These are phyloP conservation scores for Bocquillonia castaneifolia DNA, from an alignment of 441 rosid species.

Conservation along the genomic window DNA sequence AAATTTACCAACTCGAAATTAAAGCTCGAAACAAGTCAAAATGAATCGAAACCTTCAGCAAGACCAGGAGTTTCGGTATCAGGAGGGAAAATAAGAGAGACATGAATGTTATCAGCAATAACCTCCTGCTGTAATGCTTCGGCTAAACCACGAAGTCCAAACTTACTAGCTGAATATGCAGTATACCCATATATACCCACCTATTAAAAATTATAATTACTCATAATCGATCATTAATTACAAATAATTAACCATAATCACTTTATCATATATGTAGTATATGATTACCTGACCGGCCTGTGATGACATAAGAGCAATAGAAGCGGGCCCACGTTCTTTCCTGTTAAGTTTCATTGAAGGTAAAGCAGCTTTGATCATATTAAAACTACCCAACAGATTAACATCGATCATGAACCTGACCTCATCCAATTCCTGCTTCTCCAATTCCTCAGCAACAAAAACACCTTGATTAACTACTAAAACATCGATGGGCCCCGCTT, in stretches of 20 bases:
- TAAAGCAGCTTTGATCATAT: conserved; percentile 77
- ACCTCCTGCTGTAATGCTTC: conserved; percentile 94
- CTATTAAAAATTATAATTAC: conserved; percentile 24
- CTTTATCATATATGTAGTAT: too few species aligned
- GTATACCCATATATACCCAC: conserved; percentile 94
- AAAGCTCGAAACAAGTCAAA: too few species aligned
- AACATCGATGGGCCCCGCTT: conserved; percentile 70
- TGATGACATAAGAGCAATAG: conserved; percentile 76
- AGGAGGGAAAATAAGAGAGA: conserved; percentile 75
- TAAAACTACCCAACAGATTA: conserved; percentile 75
- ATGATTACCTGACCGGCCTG: conserved; percentile 77
- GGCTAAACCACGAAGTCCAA: conserved; percentile 91
- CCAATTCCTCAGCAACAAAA: conserved; percentile 59
- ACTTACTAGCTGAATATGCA: conserved; percentile 82
- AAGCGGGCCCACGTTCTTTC: conserved; percentile 43
- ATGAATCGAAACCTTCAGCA: conserved; percentile 50
- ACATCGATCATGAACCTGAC: conserved; percentile 70
- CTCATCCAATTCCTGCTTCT: conserved; percentile 62
- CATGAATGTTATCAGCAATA: conserved; percentile 66
- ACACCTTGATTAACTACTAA: conserved; percentile 82
- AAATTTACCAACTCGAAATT: too few species aligned
- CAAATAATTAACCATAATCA: too few species aligned
- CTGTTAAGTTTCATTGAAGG: conserved; percentile 68
- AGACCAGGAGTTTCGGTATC: conserved; percentile 85
- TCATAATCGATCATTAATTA: too few species aligned